Evolutionary conservation across 352 stramenopile species (phyloP), one percentile per base, ranked within the genome.

Genomic region (Pythium monospermum): DNA sequence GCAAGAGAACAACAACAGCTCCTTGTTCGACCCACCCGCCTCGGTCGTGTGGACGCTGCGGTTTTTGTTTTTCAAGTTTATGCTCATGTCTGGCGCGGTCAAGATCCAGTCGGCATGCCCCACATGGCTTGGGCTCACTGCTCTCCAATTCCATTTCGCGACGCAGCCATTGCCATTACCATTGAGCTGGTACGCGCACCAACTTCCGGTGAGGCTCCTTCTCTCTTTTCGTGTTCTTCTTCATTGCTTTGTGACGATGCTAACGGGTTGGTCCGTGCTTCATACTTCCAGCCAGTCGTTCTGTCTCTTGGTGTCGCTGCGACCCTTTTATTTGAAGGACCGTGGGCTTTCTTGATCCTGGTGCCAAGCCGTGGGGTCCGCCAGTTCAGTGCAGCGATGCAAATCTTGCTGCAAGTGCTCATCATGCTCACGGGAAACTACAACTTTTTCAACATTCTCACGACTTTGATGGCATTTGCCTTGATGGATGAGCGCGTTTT

Each of bases 371-470:
- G 46, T 8, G 49, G 49, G 8, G 59, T 94, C 13, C 75, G 87
- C 12, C 62, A 62, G 25, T 53, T 90, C 46, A 80, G 72, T 30
- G 68, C 66, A 21, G 64, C 60, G 19, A 62, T 88, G 50, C 87
- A 96, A 55, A 69, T 87, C 21, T 30, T 79, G 18, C 58, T 97
- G 25, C 91, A 97, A 59, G 56, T 96, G 18, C 44, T 79, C 18
- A 96, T 96, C 48, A 60, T 95, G 25, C 44, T 88, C 22, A 96
- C 87, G 12, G 90, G 92, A 6, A 97, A 95, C 65, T 97, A 97
- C 71, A 97, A 94, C 44, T 97, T 96, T 48, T 97, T 97, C 75
- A 98, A 98, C 65, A 6, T 96, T 5, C 67, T 97, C 35, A 96
- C 91, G 0, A 69, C 91, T 11, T 25, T 74, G 10, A 36, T 82